These are phyloP conservation scores for Scheffersomyces titani DNA, from an alignment of 1,139 yeast genomes.

Conservation along the genomic window DNA sequence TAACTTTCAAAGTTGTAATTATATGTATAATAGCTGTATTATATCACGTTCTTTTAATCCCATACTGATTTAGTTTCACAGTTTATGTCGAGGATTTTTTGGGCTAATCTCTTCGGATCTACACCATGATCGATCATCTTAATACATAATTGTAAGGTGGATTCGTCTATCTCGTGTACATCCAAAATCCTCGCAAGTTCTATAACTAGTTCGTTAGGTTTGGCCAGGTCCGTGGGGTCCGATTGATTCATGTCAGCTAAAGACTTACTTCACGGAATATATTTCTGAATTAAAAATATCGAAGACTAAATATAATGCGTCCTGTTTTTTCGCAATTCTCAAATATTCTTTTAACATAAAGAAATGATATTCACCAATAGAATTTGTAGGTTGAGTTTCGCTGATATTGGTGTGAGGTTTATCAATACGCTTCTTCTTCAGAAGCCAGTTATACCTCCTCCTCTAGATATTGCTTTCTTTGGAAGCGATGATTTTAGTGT, in stretches of 20 bases:
- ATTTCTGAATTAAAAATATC: no score
- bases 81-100: conserved; percentile 24
- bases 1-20: neutral
- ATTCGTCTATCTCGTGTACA: conserved; percentile 27
- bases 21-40: conserved; percentile 1
- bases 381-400: neutral
- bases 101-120: conserved; percentile 34
- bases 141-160: conserved; percentile 35
- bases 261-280: no score
- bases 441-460: neutral
- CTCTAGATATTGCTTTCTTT: conserved; percentile 58
- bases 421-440: neutral
- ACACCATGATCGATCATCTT: conserved; percentile 41
- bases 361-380: neutral
- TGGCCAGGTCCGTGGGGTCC: neutral
- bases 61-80: conserved; percentile 25
- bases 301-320: neutral
- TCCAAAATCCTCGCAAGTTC: conserved; percentile 30
- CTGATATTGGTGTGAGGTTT: neutral
- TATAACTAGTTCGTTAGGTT: conserved; percentile 19
- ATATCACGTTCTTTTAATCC: conserved; percentile 2
- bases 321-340: neutral
- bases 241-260: neutral
- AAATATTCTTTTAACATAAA: neutral
- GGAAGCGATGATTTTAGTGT: conserved; percentile 82